Evolutionary conservation across 495 filamentous ascomycete genomes (phyloP), one percentile per base, ranked within the genome.

Genomic region (Tuber aestivum): DNA sequence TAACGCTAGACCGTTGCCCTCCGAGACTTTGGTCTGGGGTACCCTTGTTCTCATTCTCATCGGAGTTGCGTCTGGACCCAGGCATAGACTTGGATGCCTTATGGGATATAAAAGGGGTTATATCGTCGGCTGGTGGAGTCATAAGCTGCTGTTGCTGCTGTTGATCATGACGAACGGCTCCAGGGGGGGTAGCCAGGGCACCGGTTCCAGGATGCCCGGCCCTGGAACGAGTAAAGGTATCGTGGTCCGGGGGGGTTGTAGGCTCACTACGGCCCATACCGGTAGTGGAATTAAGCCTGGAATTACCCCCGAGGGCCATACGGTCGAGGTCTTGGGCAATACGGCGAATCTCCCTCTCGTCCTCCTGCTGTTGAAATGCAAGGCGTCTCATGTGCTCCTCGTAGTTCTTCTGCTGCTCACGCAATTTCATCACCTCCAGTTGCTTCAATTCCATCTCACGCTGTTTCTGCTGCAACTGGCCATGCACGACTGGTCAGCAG

Each of bases 201-300:
- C 74, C 72, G 70, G 73, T 73, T 38, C 72, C 78, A 72, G 79
- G 71, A 41, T 81, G 69, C 38, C 78, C 75, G 68, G 71, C 61
- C 70, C 72, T 83, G 10, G 61, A 38, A 72, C 73, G 76, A 44
- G 79, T 75, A 75, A 82, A 83, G 21, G 76, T 16, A 44, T 74
- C 76, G 70, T 97, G 93, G 83, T 98, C 95, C 32, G 95, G 95
- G n/a, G 95, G 95, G 27, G 96, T 99, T 20, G 95, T 97, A 14
- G 95, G 95, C 85, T 98, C 94, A 69, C 71, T 79, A 27, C 72
- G 94, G 95, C 83, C 93, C 90, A 74, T n/a, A n/a, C n/a, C n/a
- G n/a, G n/a, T 93, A 65, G 56, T 21, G n/a, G 74, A 74, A 70
- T 72, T 84, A 45, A 82, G 80, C 48, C 83, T 61, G 32, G 50